Conservation (phyloP, 345 rosid species). For the Salix caprea region DNA sequence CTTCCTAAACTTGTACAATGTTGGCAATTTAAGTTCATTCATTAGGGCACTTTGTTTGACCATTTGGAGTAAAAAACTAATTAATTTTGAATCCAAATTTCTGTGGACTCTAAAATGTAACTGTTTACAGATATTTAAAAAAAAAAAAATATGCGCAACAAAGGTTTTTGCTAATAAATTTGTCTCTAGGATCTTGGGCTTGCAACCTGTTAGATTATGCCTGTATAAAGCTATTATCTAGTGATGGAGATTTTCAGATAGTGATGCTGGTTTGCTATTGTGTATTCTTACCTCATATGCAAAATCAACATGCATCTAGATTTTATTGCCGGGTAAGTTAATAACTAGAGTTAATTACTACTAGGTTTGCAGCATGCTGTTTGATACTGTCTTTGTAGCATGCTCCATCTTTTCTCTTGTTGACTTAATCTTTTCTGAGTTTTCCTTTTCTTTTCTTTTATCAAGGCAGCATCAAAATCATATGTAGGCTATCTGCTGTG, state of each 20-base stretch:
- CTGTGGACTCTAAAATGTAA: not conserved
- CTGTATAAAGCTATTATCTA: not conserved
- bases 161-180: not conserved
- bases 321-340: not conserved
- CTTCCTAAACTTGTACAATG: not conserved
- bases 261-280: not conserved
- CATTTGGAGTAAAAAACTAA: not conserved
- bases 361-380: not conserved
- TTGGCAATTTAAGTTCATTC: not conserved
- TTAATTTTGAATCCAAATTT: not conserved
- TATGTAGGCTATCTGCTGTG: constrained; percentile 9
- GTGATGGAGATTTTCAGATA: not conserved
- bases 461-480: not conserved
- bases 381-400: not conserved
- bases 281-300: not conserved
- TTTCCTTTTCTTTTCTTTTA: not conserved
- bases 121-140: not conserved
- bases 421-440: not conserved
- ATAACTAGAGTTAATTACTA: not conserved
- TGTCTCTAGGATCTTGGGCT: not conserved
- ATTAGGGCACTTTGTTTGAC: not conserved
- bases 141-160: not conserved
- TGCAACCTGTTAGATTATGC: not conserved
- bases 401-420: not conserved
- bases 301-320: not conserved